Conservation (phyloP, 192 early-diverging fungal genomes). For the Coemansia sp. region DNA sequence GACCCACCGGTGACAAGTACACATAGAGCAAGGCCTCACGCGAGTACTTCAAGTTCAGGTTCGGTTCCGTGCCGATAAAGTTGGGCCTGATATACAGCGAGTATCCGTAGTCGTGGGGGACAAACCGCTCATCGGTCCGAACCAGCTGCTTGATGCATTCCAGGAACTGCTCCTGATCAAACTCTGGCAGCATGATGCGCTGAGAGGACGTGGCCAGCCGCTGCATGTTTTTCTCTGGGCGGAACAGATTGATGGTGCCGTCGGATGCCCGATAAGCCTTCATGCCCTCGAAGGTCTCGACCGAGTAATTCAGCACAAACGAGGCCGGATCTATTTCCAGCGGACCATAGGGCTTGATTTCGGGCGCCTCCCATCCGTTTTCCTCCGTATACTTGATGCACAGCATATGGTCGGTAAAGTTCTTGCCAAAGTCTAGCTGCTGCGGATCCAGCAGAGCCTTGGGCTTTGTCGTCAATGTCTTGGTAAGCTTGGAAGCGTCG, state of each 20-base stretch:
- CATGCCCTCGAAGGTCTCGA: constrained; percentile 93
- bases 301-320: constrained; percentile 90
- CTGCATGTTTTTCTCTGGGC: constrained; percentile 96
- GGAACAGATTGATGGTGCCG: constrained; percentile 87
- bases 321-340: constrained; percentile 78
- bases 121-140: constrained; percentile 79
- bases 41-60: constrained; percentile 77
- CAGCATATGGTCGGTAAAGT: constrained; percentile 97
- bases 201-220: constrained; percentile 78
- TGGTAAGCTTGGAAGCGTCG: constrained; percentile 45
- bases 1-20: constrained; percentile 91
- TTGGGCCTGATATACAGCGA: constrained; percentile 95
- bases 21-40: constrained; percentile 81
- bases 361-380: constrained; percentile 78
- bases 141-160: constrained; percentile 84
- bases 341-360: constrained; percentile 83
- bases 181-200: constrained; percentile 83
- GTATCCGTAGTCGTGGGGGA: constrained; percentile 87
- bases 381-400: constrained; percentile 71
- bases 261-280: constrained; percentile 90
- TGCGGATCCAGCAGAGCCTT: constrained; percentile 28
- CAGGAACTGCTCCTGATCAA: constrained; percentile 79
- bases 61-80: constrained; percentile 89
- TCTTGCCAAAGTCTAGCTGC: constrained; percentile 78
- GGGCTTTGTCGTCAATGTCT: constrained; percentile 36